Evolutionary conservation across 192 early-diverging fungal species (phyloP), one percentile per base, ranked within the genome.

Genomic region (Coemansia sp.): DNA sequence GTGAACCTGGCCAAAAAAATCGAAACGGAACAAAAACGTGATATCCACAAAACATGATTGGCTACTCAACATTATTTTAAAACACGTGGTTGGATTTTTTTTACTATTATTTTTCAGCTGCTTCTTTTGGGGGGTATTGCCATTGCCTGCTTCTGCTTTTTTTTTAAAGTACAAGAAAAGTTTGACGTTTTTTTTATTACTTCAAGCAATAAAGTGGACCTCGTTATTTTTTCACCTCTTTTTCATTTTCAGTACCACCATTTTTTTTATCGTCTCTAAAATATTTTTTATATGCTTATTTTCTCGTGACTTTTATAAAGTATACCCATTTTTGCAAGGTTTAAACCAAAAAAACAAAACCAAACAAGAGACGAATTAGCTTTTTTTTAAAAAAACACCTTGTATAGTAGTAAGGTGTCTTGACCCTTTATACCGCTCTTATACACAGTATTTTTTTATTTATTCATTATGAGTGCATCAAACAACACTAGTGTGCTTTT

Each of bases 21-120:
- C 74, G 42, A 71, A 61, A 40, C 11, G 64, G 5, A 48, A 29
- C n/a, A 25, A 50, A 57, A 66, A 73, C 77, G 77, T 79, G 77
- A 79, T 63, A 7, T 12, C n/a, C 36, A 7, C 38, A 30, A 8
- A 3, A 7, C 14, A 6, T 65, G 63, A 79, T 79, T 79, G 77
- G 77, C 38, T 48, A 51, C 20, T 30, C 20, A 16, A 14, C 0
- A n/a, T 2, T 16, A n/a, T 28, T 38, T 38, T 28, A 56, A 48
- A 68, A 57, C 77, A 79, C 71, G 77, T 79, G 77, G 77, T 61
- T 79, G 60, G 77, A 66, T 68, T 68, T 61, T 73, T 62, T 11
- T 1, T 31, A 20, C 52, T 50, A 22, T 33, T 22, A 10, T 64
- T 50, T 12, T 56, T 54, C 63, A 38, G 34, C n/a, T 29, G 63